These are phyloP conservation scores for Rhodotorula babjevae DNA, from an alignment of 768 basidiomycete species.

Conservation along the genomic window DNA sequence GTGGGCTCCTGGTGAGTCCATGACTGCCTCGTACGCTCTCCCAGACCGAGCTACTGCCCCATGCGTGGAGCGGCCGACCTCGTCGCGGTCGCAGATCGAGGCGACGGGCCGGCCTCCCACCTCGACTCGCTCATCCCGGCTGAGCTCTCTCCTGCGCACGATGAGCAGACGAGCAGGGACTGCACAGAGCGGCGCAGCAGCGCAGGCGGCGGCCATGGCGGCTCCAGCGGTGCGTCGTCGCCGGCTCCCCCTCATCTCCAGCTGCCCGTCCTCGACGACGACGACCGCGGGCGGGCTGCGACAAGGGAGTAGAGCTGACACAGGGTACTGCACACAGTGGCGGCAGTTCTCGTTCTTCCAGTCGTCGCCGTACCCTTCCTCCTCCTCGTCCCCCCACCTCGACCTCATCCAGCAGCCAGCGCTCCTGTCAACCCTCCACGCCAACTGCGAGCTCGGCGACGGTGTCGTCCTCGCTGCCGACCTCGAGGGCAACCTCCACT, in stretches of 20 bases:
- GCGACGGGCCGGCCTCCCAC: no score
- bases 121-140: neutral
- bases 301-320: neutral
- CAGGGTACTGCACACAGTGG: conserved; percentile 56
- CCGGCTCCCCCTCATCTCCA: neutral
- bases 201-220: conserved; percentile 10
- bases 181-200: no score
- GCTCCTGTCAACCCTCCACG: conserved; percentile 25
- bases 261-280: neutral
- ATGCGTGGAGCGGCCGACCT: no score
- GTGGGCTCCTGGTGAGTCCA: no score
- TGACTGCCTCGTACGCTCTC: no score
- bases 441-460: conserved; percentile 2
- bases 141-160: neutral
- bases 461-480: conserved; percentile 19
- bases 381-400: conserved; percentile 67
- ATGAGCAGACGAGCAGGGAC: neutral
- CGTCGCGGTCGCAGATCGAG: no score
- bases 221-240: conserved; percentile 28
- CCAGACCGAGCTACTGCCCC: no score
- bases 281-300: no score
- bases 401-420: conserved; percentile 64
- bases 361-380: conserved; percentile 66
- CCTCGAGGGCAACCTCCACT: conserved; percentile 25
- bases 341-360: conserved; percentile 89